phyloP scores from a whole-genome alignment of 305 asterid genomes.

The Caryopteris hybrid region DNA sequence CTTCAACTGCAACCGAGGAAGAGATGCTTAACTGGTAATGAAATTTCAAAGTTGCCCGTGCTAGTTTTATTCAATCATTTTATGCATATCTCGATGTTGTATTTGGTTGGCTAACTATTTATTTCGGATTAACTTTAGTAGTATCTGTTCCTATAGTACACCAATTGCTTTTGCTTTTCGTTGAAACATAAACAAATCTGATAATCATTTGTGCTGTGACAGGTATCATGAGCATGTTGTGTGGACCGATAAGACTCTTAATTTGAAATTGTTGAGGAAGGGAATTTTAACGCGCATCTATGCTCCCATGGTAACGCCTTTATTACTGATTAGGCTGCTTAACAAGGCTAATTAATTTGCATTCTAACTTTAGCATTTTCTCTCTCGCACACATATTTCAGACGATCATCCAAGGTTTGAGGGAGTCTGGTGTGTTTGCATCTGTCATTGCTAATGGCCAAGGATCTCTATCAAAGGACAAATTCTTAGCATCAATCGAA shows the following conservation, averaged over 20 bases:
- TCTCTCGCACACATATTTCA: slow-evolving; percentile 22
- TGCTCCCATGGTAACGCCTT: slow-evolving; percentile 68
- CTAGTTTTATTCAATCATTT: background rate
- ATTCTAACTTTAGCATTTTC: background rate
- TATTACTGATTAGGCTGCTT: background rate
- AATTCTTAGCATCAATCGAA: slow-evolving; percentile 58
- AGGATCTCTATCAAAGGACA: slow-evolving; percentile 52
- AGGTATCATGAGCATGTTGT: slow-evolving; percentile 97
- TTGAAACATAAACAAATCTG: background rate
- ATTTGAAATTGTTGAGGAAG: slow-evolving; percentile 84
- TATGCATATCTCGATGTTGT: background rate
- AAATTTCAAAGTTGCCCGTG: background rate
- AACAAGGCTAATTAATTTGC: background rate
- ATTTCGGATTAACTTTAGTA: too few species aligned
- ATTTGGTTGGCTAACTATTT: too few species aligned
- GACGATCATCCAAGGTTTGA: slow-evolving; percentile 85
- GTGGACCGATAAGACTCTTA: slow-evolving; percentile 74
- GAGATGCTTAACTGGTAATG: slow-evolving; percentile 90
- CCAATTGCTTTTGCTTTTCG: background rate
- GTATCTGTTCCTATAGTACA: background rate
- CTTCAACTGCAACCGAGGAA: slow-evolving; percentile 96
- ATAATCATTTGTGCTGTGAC: slow-evolving; percentile 21
- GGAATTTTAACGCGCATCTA: slow-evolving; percentile 87
- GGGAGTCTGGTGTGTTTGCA: slow-evolving; percentile 72
- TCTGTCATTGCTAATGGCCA: slow-evolving; percentile 63